Conservation (phyloP, 208 protist genomes). For the Crithidia thermophila region DNA sequence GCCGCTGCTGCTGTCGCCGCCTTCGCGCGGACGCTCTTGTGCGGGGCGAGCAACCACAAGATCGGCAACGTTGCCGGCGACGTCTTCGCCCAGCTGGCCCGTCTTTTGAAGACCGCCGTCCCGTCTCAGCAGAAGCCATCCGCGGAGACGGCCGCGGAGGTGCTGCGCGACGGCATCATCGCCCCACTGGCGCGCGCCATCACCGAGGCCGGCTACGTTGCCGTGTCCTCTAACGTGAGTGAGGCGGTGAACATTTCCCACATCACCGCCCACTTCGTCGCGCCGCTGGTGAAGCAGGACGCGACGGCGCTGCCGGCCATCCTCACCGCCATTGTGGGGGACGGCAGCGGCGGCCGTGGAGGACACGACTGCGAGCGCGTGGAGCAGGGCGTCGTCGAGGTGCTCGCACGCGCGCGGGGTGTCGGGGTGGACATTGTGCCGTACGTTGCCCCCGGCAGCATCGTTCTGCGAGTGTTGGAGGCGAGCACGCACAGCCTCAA, state of each 20-base stretch:
- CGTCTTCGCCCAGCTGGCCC: slow-evolving; percentile 61
- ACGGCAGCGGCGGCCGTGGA: neutral
- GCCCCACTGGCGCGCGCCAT: slow-evolving; percentile 61
- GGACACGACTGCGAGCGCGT: slow-evolving; percentile 29
- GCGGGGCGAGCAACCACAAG: slow-evolving; percentile 79
- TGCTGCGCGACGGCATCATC: slow-evolving; percentile 53
- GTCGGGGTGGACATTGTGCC: slow-evolving; percentile 61
- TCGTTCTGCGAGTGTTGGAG: slow-evolving; percentile 45
- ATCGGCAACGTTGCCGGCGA: slow-evolving; percentile 81
- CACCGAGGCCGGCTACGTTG: slow-evolving; percentile 43
- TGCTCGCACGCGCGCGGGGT: slow-evolving; percentile 59
- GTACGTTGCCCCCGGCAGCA: slow-evolving; percentile 45
- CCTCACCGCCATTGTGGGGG: slow-evolving; percentile 26
- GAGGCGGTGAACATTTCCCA: slow-evolving; percentile 62
- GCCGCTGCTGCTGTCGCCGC: slow-evolving; percentile 17
- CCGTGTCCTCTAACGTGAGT: slow-evolving; percentile 49
- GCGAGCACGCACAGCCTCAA: slow-evolving; percentile 46
- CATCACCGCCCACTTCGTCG: slow-evolving; percentile 80
- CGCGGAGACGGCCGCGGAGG: neutral
- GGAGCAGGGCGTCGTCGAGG: slow-evolving; percentile 79
- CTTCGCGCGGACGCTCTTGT: slow-evolving; percentile 60
- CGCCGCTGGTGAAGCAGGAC: slow-evolving; percentile 66
- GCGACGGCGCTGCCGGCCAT: slow-evolving; percentile 23
- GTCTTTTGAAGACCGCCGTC: slow-evolving; percentile 12
- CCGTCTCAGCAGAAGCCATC: no score